phyloP scores from a whole-genome alignment of 257 asterid genomes.

The Jacaranda copaia region DNA sequence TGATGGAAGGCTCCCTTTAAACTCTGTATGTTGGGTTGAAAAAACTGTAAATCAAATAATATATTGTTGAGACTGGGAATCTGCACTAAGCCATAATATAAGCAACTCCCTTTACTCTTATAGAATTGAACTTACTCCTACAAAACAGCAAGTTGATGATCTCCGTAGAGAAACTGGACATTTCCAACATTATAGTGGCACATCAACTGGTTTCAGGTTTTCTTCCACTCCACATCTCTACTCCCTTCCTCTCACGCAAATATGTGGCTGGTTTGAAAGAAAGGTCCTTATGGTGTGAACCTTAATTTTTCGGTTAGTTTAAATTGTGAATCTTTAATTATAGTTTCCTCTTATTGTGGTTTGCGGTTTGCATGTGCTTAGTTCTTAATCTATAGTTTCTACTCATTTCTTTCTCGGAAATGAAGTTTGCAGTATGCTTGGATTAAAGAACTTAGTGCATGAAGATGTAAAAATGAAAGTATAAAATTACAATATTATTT shows the following conservation, averaged over 20 bases:
- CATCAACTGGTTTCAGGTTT: not conserved
- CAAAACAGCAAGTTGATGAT: not conserved
- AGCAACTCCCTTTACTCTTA: slow-evolving; percentile 1
- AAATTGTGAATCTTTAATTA: not conserved
- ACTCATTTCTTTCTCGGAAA: not conserved
- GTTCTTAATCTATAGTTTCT: not conserved
- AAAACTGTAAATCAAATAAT: slow-evolving; percentile 2
- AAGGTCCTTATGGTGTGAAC: not conserved
- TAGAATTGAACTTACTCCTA: too few species aligned
- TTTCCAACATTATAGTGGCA: not conserved
- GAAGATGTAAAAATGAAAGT: too few species aligned
- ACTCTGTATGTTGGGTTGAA: slow-evolving; percentile 11
- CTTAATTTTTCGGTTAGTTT: not conserved
- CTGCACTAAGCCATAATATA: not conserved
- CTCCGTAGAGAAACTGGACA: slow-evolving; percentile 9
- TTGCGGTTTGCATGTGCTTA: not conserved
- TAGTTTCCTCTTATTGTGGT: not conserved
- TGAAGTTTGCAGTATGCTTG: not conserved
- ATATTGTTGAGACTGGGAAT: not conserved
- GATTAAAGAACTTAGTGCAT: too few species aligned
- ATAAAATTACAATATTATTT: too few species aligned
- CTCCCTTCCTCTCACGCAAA: not conserved
- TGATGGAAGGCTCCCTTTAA: slow-evolving; percentile 39
- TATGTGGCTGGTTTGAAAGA: not conserved
- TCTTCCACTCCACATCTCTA: not conserved